Evolutionary conservation across 441 rosid genomes (phyloP).

Genomic region (Arabidopsis lyrata): DNA sequence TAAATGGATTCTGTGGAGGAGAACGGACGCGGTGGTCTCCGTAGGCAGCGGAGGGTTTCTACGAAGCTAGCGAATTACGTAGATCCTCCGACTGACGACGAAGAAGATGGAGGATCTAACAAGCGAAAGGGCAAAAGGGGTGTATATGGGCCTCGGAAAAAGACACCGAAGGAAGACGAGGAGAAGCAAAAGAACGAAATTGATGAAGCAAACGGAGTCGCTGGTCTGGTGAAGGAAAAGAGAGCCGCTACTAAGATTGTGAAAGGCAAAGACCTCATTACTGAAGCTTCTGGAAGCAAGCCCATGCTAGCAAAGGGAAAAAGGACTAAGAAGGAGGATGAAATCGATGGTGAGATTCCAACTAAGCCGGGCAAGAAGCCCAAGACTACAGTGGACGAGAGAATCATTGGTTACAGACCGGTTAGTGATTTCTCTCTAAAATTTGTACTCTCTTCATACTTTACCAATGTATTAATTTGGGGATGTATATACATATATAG

Average conservation of each 20-base stretch:
- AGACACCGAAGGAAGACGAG: not conserved
- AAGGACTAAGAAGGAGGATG: not conserved
- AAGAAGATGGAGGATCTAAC: not conserved
- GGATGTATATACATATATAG: too few relatives aligned
- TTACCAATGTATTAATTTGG: too few relatives aligned
- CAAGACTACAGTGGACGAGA: not conserved
- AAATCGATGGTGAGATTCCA: not conserved
- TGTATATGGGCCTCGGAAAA: not conserved
- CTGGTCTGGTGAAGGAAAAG: too few relatives aligned
- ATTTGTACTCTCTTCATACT: too few relatives aligned
- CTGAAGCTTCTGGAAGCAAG: constrained; percentile 4
- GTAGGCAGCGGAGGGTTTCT: not conserved
- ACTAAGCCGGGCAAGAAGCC: not conserved
- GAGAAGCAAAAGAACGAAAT: not conserved
- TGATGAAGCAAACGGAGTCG: not conserved
- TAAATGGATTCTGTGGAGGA: not conserved
- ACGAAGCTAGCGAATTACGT: not conserved
- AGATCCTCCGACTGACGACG: not conserved
- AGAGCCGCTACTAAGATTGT: too few relatives aligned
- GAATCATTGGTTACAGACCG: not conserved
- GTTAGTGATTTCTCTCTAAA: not conserved
- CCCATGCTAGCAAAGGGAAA: not conserved
- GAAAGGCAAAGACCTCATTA: too few relatives aligned
- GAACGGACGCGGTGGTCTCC: too few relatives aligned
- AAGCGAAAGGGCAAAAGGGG: not conserved